phyloP scores from a whole-genome alignment of 2,329 filamentous ascomycete genomes.

The Acrocalymma vagum region DNA sequence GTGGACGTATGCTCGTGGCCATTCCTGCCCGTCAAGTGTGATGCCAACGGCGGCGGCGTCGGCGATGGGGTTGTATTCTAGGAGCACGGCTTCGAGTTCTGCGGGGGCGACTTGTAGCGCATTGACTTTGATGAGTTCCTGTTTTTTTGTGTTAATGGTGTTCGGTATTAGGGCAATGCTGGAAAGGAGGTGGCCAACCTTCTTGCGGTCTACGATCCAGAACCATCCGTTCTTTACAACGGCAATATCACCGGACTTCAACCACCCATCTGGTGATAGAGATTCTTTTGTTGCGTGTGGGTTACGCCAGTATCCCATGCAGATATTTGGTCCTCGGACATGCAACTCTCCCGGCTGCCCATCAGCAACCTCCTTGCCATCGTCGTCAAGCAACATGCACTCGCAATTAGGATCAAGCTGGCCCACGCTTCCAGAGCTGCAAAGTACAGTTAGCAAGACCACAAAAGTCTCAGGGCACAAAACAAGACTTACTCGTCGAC shows the following conservation, averaged over 20 bases:
- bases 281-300: constrained; percentile 48
- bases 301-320: constrained; percentile 53
- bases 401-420: constrained; percentile 50
- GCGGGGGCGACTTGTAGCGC: constrained; percentile 48
- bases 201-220: constrained; percentile 49
- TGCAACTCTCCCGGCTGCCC: constrained; percentile 50
- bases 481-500: constrained; percentile 38
- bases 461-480: neutral
- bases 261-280: constrained; percentile 48
- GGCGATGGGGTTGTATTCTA: constrained; percentile 61
- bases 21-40: constrained; percentile 59
- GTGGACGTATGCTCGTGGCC: constrained; percentile 62
- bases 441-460: constrained; percentile 1
- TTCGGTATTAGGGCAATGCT: neutral
- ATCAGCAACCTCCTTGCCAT: constrained; percentile 49
- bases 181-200: constrained; percentile 27
- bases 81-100: constrained; percentile 58
- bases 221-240: constrained; percentile 43
- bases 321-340: constrained; percentile 51
- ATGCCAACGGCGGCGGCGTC: constrained; percentile 66
- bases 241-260: constrained; percentile 47
- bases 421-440: constrained; percentile 50
- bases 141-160: constrained; percentile 1
- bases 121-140: constrained; percentile 54
- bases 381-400: constrained; percentile 52